Conservation (phyloP, 1,284 basidiomycete species). For the Veloboletus limbatus region DNA sequence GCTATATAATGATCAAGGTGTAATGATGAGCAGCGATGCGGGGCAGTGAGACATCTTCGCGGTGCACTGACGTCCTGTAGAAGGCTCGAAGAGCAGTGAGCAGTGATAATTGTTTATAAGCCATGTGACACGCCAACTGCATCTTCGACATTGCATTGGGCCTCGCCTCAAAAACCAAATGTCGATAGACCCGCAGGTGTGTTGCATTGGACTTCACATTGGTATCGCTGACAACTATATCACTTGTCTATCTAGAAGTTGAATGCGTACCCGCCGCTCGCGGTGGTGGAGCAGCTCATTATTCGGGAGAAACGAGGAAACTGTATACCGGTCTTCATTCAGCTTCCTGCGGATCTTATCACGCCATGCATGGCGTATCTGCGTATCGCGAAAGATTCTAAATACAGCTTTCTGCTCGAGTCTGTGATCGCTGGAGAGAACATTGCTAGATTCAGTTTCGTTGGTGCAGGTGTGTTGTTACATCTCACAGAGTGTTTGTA, state of each 20-base stretch:
- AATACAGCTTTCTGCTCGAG: conserved; percentile 91
- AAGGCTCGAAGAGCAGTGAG: background rate
- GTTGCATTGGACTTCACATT: conserved; percentile 15
- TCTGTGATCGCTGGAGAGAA: conserved; percentile 91
- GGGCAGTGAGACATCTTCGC: background rate
- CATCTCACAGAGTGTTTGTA: background rate
- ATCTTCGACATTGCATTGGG: too few species aligned
- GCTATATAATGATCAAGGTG: conserved; percentile 3
- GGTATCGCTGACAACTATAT: conserved; percentile 3
- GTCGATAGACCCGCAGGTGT: conserved; percentile 61
- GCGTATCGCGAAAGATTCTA: conserved; percentile 87
- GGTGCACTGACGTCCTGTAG: background rate
- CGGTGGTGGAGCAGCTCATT: conserved; percentile 68
- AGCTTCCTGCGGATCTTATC: conserved; percentile 92
- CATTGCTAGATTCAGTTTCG: conserved; percentile 92
- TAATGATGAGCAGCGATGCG: conserved; percentile 1
- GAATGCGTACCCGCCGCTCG: conserved; percentile 64
- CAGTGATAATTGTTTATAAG: conserved; percentile 3
- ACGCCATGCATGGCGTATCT: conserved; percentile 98
- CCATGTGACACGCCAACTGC: background rate
- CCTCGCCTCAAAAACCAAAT: background rate
- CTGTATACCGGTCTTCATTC: conserved; percentile 89
- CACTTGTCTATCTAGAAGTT: conserved; percentile 47
- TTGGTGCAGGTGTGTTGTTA: conserved; percentile 83
- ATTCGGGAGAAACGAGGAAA: conserved; percentile 81